Evolutionary conservation across 371 early-diverging fungal species (phyloP).

Genomic region (Furculomyces boomerangus): DNA sequence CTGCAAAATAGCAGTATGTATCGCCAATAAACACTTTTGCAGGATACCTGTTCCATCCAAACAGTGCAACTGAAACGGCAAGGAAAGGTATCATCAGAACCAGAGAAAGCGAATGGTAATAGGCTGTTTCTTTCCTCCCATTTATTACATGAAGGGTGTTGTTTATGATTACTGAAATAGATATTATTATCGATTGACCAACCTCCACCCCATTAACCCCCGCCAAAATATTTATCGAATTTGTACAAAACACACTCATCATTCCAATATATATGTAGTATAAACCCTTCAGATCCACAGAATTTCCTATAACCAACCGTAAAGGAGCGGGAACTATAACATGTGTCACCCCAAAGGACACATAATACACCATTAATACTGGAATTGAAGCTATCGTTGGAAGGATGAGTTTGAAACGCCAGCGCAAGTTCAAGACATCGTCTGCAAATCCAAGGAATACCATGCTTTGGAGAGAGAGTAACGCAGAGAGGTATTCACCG

Average conservation of each 20-base stretch:
- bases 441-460: slow-evolving; percentile 94
- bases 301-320: slow-evolving; percentile 42
- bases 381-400: slow-evolving; percentile 89
- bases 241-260: slow-evolving; percentile 85
- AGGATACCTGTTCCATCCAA: slow-evolving; percentile 81
- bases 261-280: slow-evolving; percentile 87
- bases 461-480: slow-evolving; percentile 84
- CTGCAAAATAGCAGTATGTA: slow-evolving; percentile 93
- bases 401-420: slow-evolving; percentile 90
- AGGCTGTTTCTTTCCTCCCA: slow-evolving; percentile 23
- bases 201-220: slow-evolving; percentile 97
- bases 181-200: slow-evolving; percentile 81
- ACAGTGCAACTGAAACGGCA: slow-evolving; percentile 57
- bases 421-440: slow-evolving; percentile 89
- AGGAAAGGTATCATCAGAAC: slow-evolving; percentile 85
- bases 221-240: slow-evolving; percentile 95
- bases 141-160: slow-evolving; percentile 44
- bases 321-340: slow-evolving; percentile 73
- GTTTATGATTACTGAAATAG: slow-evolving; percentile 61
- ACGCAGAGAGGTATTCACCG: slow-evolving; percentile 67
- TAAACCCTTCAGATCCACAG: slow-evolving; percentile 65
- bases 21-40: slow-evolving; percentile 94
- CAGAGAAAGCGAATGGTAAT: slow-evolving; percentile 65
- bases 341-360: slow-evolving; percentile 70
- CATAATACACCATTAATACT: slow-evolving; percentile 81